phyloP scores from a whole-genome alignment of 2,329 filamentous ascomycete species.

The Teratosphaeria zuluensis region DNA sequence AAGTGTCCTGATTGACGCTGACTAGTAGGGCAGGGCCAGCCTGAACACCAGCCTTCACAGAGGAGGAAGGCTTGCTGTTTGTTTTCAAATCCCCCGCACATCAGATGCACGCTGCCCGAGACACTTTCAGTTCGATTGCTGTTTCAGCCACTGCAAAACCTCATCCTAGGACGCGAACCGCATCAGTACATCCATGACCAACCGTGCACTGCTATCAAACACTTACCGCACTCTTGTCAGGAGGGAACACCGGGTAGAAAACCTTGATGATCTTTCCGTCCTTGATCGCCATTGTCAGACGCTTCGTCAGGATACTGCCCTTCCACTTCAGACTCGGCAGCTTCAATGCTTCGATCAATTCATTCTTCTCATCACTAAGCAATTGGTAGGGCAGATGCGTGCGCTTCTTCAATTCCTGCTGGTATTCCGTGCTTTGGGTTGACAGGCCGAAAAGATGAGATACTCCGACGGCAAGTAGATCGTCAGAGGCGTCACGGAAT shows the following conservation, averaged over 20 bases:
- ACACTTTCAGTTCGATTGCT: background rate
- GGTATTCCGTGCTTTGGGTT: conserved; percentile 32
- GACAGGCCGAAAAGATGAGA: conserved; percentile 30
- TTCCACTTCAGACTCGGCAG: conserved; percentile 34
- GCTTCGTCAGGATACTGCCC: conserved; percentile 27
- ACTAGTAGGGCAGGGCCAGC: no score
- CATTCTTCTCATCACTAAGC: conserved; percentile 31
- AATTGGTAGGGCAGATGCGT: conserved; percentile 33
- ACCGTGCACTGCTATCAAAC: conserved; percentile 11
- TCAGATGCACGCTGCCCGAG: no score
- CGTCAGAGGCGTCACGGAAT: conserved; percentile 28
- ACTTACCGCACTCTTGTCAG: conserved; percentile 31
- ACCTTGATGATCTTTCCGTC: conserved; percentile 32
- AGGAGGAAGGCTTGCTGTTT: no score
- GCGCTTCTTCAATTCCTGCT: conserved; percentile 29
- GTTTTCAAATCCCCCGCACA: no score
- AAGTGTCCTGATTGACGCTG: no score
- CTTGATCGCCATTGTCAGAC: conserved; percentile 30
- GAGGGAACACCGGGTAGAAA: conserved; percentile 37
- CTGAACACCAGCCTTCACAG: no score
- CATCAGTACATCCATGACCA: conserved; percentile 3
- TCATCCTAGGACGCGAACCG: background rate
- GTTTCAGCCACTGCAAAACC: background rate
- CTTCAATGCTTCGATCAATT: conserved; percentile 24
- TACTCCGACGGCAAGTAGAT: conserved; percentile 24